Evolutionary conservation across 148 eudicot genomes (phyloP).

Genomic region (Polygonum maritimum): DNA sequence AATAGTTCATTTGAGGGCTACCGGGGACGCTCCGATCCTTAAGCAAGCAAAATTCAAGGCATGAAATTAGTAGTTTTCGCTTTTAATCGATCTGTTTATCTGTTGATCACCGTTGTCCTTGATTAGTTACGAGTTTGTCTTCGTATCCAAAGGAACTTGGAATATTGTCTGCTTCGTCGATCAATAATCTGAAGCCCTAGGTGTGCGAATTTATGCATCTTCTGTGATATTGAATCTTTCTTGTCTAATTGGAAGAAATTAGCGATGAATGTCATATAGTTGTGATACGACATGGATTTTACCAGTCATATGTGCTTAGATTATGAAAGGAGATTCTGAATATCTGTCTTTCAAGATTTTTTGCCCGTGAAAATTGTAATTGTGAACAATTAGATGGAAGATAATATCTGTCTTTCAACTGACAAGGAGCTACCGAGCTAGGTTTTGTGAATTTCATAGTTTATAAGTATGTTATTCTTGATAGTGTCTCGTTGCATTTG

Average conservation of each 20-base stretch:
- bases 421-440: background rate
- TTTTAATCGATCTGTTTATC: background rate
- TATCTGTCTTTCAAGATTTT: background rate
- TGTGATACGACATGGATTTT: background rate
- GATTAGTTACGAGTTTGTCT: background rate
- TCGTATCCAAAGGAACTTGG: background rate
- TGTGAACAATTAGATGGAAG: background rate
- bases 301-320: background rate
- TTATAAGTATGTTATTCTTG: background rate
- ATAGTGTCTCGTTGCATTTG: background rate
- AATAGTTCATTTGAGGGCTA: conserved; percentile 78
- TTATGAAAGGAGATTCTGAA: background rate
- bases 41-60: conserved; percentile 96
- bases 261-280: background rate
- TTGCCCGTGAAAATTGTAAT: background rate
- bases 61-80: background rate
- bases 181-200: background rate
- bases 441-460: background rate
- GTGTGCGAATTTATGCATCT: background rate
- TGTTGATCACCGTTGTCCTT: background rate
- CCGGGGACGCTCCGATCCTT: conserved; percentile 96
- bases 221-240: background rate
- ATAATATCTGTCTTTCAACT: background rate
- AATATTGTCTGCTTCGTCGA: background rate
- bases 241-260: background rate